Evolutionary conservation across 768 basidiomycete species (phyloP).

Genomic region (Phaffia australis): DNA sequence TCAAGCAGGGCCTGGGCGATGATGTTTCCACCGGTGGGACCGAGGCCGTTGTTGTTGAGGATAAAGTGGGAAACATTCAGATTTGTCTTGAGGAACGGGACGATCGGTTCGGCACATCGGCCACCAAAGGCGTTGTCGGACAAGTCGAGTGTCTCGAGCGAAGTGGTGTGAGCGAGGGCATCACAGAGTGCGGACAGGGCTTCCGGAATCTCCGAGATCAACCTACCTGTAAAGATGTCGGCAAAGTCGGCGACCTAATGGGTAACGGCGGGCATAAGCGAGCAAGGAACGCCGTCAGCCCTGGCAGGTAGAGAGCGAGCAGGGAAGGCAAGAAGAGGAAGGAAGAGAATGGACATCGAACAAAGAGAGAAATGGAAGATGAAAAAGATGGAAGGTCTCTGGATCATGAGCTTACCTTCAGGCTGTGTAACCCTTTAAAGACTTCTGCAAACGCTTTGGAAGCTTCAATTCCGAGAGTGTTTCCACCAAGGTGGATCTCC

Average conservation of each 20-base stretch:
- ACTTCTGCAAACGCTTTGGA: slow-evolving; percentile 72
- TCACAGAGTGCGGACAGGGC: slow-evolving; percentile 82
- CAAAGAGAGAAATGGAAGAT: not conserved
- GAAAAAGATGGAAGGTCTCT: not conserved
- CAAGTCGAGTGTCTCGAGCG: slow-evolving; percentile 77
- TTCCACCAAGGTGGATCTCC: slow-evolving; percentile 87
- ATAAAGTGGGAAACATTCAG: slow-evolving; percentile 70
- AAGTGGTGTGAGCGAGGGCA: slow-evolving; percentile 65
- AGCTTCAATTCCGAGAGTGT: slow-evolving; percentile 86
- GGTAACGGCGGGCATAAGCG: not conserved
- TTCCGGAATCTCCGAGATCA: slow-evolving; percentile 86
- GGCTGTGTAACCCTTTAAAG: slow-evolving; percentile 51
- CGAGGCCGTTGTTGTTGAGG: slow-evolving; percentile 94
- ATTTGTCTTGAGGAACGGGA: slow-evolving; percentile 74
- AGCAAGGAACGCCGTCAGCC: not conserved
- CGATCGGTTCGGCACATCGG: slow-evolving; percentile 85
- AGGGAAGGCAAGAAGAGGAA: not conserved
- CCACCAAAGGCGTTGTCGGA: slow-evolving; percentile 96
- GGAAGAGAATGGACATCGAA: not conserved
- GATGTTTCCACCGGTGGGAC: slow-evolving; percentile 72
- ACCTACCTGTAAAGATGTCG: slow-evolving; percentile 94
- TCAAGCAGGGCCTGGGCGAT: slow-evolving; percentile 72
- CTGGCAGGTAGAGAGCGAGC: not conserved
- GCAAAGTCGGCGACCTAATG: slow-evolving; percentile 82
- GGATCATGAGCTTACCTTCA: slow-evolving; percentile 53